Base-by-base conservation (phyloP, 768 basidiomycete genomes). In the Podaxis mareebaensis region DNA sequence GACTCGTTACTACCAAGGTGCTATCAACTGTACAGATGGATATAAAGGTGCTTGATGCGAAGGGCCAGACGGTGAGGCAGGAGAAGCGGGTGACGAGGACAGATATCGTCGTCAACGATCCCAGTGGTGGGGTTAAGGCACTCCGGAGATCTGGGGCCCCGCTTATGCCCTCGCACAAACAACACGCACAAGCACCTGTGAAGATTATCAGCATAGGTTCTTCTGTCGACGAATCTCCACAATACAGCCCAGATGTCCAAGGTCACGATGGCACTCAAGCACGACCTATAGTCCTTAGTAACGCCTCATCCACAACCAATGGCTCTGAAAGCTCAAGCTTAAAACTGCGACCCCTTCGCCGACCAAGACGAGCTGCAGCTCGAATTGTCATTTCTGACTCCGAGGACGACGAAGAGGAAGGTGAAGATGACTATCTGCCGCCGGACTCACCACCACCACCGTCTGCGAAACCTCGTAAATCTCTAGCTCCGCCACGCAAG, bases 41-140 rank as follows among this genome's bases (percentile, higher is more conserved):
- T 52, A 92, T 93, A 56, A 76, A 87, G 40, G 77, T 90, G 39
- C 60, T 92, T 24, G 90, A 93, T 70, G 80, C 82, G 33, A 70
- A 77, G 33, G 91, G 91, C 12, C 78, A 73, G 55, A 83, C 77
- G 38, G 64, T 92, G 49, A 83, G 80, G 60, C 81, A 85, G 69
- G 91, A 92, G 71, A 77, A 81, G 64, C 78, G 91, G 60, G 76
- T 85, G 10, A 85, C 86, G 3, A 76, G 79, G 52, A 74, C 80
- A 17, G 76, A 79, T 56, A 65, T 81, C 3, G 75, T 76, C 46
- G 63, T 73, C 24, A 84, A 82, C 67, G 70, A 70, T 1, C 63
- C 67, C 20, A 54, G 39, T 15, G 55, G 57, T 15, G 30, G 22
- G 10, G 1, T 20, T 2, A 61, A 55, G 22, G 24, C 22, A 20